These are phyloP conservation scores for Monosporascus sp. DNA, from an alignment of 2,329 filamentous ascomycete species.

Conservation along the genomic window DNA sequence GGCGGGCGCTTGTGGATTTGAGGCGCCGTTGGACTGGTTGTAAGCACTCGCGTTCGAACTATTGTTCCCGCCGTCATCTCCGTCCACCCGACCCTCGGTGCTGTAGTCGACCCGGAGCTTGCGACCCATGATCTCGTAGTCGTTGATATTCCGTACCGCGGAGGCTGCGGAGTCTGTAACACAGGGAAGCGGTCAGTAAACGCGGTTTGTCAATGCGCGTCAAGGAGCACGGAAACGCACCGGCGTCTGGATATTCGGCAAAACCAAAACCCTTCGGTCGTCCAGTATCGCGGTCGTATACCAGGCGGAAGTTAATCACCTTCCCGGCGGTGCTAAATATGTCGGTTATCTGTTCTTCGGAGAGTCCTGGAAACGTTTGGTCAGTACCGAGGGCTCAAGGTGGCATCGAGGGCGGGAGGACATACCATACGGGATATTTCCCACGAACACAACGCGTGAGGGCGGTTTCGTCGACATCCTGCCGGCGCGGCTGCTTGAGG, in stretches of 20 bases:
- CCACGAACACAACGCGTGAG: constrained; percentile 77
- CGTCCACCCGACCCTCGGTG: constrained; percentile 76
- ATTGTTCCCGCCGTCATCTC: constrained; percentile 43
- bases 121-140: constrained; percentile 90
- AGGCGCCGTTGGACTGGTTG: constrained; percentile 23
- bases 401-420: background rate
- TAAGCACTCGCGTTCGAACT: constrained; percentile 10
- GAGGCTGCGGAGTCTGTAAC: constrained; percentile 71
- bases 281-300: constrained; percentile 93
- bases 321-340: constrained; percentile 88
- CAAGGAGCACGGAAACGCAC: constrained; percentile 36
- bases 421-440: constrained; percentile 77
- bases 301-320: constrained; percentile 85
- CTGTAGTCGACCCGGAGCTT: constrained; percentile 95
- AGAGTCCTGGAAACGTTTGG: constrained; percentile 60
- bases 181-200: constrained; percentile 1
- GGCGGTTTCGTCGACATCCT: constrained; percentile 68
- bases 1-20: constrained; percentile 30
- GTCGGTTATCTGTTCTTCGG: constrained; percentile 91
- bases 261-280: constrained; percentile 96
- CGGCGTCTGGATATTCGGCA: constrained; percentile 88
- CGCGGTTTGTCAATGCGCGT: background rate
- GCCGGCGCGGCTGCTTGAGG: constrained; percentile 24
- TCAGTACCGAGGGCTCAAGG: background rate
- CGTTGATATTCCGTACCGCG: constrained; percentile 91